Conservation (phyloP, 2,329 filamentous ascomycete species). For the Venturia effusa region DNA sequence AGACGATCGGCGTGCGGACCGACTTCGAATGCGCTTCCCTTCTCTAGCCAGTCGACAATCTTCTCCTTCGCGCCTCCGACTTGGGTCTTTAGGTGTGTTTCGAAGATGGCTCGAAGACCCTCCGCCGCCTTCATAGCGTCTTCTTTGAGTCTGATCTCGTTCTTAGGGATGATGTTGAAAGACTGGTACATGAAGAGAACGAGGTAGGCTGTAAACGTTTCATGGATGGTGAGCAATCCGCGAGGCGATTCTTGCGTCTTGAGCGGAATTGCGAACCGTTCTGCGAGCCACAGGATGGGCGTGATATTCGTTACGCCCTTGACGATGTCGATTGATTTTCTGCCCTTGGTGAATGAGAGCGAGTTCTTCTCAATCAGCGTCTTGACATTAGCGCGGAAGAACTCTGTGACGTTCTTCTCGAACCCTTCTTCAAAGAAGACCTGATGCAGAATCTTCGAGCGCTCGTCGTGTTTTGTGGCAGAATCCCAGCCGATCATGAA, state of each 20-base stretch:
- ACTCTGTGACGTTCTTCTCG: conserved; percentile 32
- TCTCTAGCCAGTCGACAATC: conserved; percentile 36
- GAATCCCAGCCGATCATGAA: conserved; percentile 38
- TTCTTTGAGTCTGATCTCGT: conserved; percentile 39
- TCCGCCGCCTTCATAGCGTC: conserved; percentile 30
- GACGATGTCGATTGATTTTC: conserved; percentile 42
- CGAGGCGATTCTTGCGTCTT: conserved; percentile 51
- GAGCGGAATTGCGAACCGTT: conserved; percentile 55
- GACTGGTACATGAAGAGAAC: conserved; percentile 40
- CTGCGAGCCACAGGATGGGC: conserved; percentile 52
- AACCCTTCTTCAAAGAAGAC: conserved; percentile 35
- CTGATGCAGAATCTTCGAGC: conserved; percentile 34
- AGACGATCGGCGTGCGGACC: conserved; percentile 39
- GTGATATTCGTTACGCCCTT: conserved; percentile 59
- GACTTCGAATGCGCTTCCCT: conserved; percentile 39
- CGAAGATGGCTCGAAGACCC: conserved; percentile 30
- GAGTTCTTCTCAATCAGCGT: conserved; percentile 37
- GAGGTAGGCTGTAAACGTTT: conserved; percentile 36
- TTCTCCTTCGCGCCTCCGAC: conserved; percentile 26
- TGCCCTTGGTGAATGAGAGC: conserved; percentile 33
- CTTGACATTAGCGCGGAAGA: conserved; percentile 33
- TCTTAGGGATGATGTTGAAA: conserved; percentile 41
- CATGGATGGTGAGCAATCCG: conserved; percentile 39
- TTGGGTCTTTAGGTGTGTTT: conserved; percentile 36
- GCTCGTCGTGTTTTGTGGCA: conserved; percentile 25